Evolutionary conservation across 495 filamentous ascomycete species (phyloP), one percentile per base, ranked within the genome.

Genomic region (Lasiosphaeriaceae sp.): DNA sequence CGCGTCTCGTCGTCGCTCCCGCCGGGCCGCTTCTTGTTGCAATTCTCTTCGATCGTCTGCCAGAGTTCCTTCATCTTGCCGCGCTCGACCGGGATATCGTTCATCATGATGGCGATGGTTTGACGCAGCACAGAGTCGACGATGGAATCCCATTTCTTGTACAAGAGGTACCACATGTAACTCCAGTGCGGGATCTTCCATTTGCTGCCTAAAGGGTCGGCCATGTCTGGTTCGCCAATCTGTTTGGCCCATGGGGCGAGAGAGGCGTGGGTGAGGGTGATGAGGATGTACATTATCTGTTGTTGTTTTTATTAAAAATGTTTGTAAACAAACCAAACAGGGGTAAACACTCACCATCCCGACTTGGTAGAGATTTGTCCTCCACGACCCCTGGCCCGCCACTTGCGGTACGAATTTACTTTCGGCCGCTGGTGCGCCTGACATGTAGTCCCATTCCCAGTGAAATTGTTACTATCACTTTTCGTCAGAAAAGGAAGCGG

Each of bases 401-500:
- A 37, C 34, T 8, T 8, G 8, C 34, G 34, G 34, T 14, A 9
- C 14, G 34, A 37, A 37, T 14, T 37, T 37, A 14, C 9, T 37
- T 37, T 37, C 34, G 9, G 8, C 14, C 9, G 8, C 34, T 8
- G 34, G 34, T 14, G 14, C 9, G 8, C 34, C 34, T 26, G 35
- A 39, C n/a, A 52, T 52, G 19, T 52, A 11, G 17, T 52, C 50
- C 50, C 50, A 52, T 35, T 52, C 50, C 20, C 24, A 20, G 31
- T 52, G 50, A 12, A 52, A 52, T 52, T 52, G 50, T 16, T 52
- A 23, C 50, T 52, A 19, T 9, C n/a, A n/a, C n/a, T n/a, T n/a
- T n/a, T n/a, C n/a, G n/a, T n/a, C n/a, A n/a, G n/a, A n/a, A n/a
- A n/a, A n/a, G n/a, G n/a, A n/a, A n/a, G n/a, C n/a, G n/a, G n/a